Evolutionary conservation across 805 yeast species (phyloP), one percentile per base, ranked within the genome.

Genomic region (Starmerella powellii): DNA sequence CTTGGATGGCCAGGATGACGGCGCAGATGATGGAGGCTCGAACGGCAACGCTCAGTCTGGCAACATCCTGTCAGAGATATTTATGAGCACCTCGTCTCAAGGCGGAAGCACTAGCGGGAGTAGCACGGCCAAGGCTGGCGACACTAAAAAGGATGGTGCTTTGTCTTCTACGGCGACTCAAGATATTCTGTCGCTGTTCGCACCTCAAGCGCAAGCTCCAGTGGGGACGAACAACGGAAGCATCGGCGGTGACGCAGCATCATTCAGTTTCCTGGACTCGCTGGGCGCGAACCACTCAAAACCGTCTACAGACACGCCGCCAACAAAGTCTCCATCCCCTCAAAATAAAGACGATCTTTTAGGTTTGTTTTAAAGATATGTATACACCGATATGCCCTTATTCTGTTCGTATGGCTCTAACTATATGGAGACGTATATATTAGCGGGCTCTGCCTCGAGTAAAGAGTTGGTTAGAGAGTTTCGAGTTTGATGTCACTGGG

Each of bases 1-100:
- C 59, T 77, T 88, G 50, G 95, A 80, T 54, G 84, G 77, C 46
- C 84, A 76, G 36, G 73, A 65, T 16, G 47, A 46, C 12, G 37
- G 31, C 8, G 46, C 26, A 4, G 37, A 35, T 19, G 42, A 47
- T 12, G 45, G 45, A 8, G 21, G 42, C 38, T 65, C 42, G n/a
- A 31, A 35, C 51, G 31, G 47, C 47, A 44, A 35, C 12, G 34
- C 40, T 6, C 40, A 32, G 31, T 20, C 45, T 13, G 52, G 43
- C 18, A 49, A 52, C 35, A 49, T 54, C 18, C 51, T 54, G 8
- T 41, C 51, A 20, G 58, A 54, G 16, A 53, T 54, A 32, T 54
- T 54, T 41, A 45, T 45, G 49, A 31, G 45, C 31, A 29, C 38
- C 21, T 33, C 56, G 12, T 48, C 50, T 1, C 2, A 49, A 8